phyloP scores from a whole-genome alignment of 768 basidiomycete species.

The Suillus clintonianus region DNA sequence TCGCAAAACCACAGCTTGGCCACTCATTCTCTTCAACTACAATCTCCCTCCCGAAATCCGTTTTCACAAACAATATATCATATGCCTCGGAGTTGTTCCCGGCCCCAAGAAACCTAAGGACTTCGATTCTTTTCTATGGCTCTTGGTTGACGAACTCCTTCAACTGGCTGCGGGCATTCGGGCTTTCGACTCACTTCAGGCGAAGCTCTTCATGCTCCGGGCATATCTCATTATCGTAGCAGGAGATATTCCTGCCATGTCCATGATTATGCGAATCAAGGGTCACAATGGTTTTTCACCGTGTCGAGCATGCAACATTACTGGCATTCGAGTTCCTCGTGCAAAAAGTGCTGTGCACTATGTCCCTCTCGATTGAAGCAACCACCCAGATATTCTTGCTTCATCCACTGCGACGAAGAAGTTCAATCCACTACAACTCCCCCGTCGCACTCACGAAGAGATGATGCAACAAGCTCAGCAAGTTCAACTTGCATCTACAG shows the following conservation, averaged over 20 bases:
- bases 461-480: conserved; percentile 15
- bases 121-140: conserved; percentile 35
- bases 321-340: conserved; percentile 18
- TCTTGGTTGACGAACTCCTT: conserved; percentile 15
- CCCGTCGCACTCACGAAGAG: conserved; percentile 19
- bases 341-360: conserved; percentile 11
- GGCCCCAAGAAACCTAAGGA: conserved; percentile 36
- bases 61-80: conserved; percentile 23
- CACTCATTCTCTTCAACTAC: conserved; percentile 42
- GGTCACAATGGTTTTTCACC: conserved; percentile 36
- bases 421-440: conserved; percentile 19
- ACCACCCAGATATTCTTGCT: conserved; percentile 32
- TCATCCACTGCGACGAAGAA: conserved; percentile 1
- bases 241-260: conserved; percentile 37
- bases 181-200: conserved; percentile 6
- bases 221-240: conserved; percentile 22
- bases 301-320: conserved; percentile 36
- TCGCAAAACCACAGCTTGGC: conserved; percentile 40
- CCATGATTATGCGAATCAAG: conserved; percentile 32
- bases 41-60: conserved; percentile 43
- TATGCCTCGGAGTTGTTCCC: conserved; percentile 34
- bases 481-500: conserved; percentile 15
- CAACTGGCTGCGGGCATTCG: conserved; percentile 12
- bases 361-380: conserved; percentile 13
- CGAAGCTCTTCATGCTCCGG: conserved; percentile 12